These are phyloP conservation scores for Kwoniella mangroviensis DNA, from an alignment of 768 basidiomycete genomes.

Conservation along the genomic window DNA sequence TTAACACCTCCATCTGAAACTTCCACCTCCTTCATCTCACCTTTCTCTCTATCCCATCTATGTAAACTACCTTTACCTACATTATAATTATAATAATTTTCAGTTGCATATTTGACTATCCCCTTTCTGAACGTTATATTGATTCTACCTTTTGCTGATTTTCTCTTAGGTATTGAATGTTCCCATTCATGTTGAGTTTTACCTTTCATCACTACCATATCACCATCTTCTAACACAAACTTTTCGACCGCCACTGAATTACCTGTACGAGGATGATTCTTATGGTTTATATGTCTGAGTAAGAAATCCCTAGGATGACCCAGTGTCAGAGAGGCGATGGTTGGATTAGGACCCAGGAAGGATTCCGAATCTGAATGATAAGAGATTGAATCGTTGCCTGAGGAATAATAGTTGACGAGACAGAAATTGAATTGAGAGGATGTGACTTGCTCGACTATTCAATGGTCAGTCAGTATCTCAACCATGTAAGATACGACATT, in stretches of 20 bases:
- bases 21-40: slow-evolving; percentile 42
- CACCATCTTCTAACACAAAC: slow-evolving; percentile 48
- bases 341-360: slow-evolving; percentile 55
- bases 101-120: slow-evolving; percentile 51
- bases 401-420: slow-evolving; percentile 55
- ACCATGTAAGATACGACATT: not conserved
- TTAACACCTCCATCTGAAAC: slow-evolving; percentile 10
- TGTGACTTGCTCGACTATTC: slow-evolving; percentile 48
- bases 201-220: slow-evolving; percentile 57
- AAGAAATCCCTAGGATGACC: slow-evolving; percentile 53
- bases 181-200: slow-evolving; percentile 57
- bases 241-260: slow-evolving; percentile 44
- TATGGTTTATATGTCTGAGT: slow-evolving; percentile 52
- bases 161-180: slow-evolving; percentile 57
- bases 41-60: slow-evolving; percentile 34
- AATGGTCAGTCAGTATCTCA: no score
- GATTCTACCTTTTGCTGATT: slow-evolving; percentile 52
- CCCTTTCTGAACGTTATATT: slow-evolving; percentile 58
- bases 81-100: slow-evolving; percentile 56
- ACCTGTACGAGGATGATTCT: slow-evolving; percentile 18
- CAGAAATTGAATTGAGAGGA: slow-evolving; percentile 56
- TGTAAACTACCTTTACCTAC: slow-evolving; percentile 49
- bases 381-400: slow-evolving; percentile 55
- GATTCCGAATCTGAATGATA: slow-evolving; percentile 56
- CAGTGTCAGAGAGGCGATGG: slow-evolving; percentile 57